Percentiles rank a stretch among this genome's conserved stretches.
Evolutionary conservation across 441 rosid species (phyloP).

Genomic region (Gossypium gossypioides): DNA sequence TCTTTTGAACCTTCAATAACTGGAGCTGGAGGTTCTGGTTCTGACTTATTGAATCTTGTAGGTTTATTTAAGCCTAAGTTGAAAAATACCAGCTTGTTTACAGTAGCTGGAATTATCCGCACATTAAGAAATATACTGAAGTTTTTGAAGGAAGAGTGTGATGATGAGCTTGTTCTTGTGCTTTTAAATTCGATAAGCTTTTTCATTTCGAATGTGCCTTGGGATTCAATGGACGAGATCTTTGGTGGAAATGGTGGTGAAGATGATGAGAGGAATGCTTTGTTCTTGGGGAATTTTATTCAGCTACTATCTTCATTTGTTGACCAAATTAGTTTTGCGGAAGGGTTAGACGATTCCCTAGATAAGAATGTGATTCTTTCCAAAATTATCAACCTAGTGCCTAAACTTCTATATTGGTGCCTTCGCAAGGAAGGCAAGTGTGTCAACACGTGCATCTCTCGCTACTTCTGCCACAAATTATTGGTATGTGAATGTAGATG

Average conservation of each 20-base stretch:
- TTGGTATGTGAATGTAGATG: conserved; percentile 40
- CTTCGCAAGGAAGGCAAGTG: conserved; percentile 34
- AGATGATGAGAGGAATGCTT: conserved; percentile 21
- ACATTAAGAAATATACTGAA: conserved; percentile 50
- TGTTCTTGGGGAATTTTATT: conserved; percentile 52
- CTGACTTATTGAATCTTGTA: conserved; percentile 18
- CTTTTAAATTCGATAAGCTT: conserved; percentile 36
- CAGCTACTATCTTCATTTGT: conserved; percentile 68
- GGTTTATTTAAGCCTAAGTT: conserved; percentile 32
- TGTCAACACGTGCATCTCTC: conserved; percentile 28
- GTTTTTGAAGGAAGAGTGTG: conserved; percentile 47
- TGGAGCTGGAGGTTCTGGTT: conserved; percentile 15
- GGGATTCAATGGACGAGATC: conserved; percentile 37
- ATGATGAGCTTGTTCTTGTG: conserved; percentile 32
- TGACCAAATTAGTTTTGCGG: conserved; percentile 29
- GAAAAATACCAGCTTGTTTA: conserved; percentile 47
- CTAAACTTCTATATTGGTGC: conserved; percentile 54
- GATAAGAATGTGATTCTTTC: conserved; percentile 30
- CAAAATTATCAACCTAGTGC: conserved; percentile 36
- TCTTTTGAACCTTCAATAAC: conserved; percentile 17
- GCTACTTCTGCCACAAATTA: conserved; percentile 68
- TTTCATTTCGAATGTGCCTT: conserved; percentile 41
- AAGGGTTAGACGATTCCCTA: conserved; percentile 23
- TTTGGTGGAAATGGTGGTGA: conserved; percentile 20
- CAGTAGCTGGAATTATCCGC: conserved; percentile 42